Conservation (phyloP, 2,329 filamentous ascomycete species). For the Pseudopithomyces chartarum region DNA sequence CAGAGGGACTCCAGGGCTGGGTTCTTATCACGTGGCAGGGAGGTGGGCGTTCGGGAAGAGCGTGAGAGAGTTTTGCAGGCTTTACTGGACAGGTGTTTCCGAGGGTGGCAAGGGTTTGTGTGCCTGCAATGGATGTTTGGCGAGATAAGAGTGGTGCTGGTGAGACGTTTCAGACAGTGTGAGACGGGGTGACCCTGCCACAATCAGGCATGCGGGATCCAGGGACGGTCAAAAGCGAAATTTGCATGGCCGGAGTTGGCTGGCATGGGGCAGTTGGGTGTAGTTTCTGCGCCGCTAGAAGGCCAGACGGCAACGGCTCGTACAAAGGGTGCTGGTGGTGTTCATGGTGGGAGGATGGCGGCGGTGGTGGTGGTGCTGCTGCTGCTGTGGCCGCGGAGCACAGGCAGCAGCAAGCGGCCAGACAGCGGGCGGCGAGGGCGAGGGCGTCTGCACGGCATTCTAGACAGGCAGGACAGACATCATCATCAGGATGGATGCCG, state of each 20-base stretch:
- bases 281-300: conserved; percentile 2
- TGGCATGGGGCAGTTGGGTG: neutral
- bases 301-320: neutral
- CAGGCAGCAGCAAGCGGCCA: neutral
- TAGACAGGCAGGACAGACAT: neutral
- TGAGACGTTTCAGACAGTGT: conserved; percentile 8
- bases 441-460: neutral
- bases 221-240: conserved; percentile 1
- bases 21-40: no score
- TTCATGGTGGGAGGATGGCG: neutral
- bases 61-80: no score
- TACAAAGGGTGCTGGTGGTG: neutral
- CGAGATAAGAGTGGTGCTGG: conserved; percentile 4
- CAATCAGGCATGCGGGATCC: neutral
- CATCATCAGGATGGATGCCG: no score
- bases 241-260: conserved; percentile 4
- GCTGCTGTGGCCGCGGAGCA: neutral
- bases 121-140: conserved; percentile 1
- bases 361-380: no score
- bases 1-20: neutral
- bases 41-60: no score
- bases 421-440: neutral
- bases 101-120: neutral
- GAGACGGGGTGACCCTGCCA: neutral
- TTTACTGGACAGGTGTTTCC: neutral